These are phyloP conservation scores for Rhizopus arrhizus DNA, from an alignment of 371 early-diverging fungal genomes.

Conservation along the genomic window DNA sequence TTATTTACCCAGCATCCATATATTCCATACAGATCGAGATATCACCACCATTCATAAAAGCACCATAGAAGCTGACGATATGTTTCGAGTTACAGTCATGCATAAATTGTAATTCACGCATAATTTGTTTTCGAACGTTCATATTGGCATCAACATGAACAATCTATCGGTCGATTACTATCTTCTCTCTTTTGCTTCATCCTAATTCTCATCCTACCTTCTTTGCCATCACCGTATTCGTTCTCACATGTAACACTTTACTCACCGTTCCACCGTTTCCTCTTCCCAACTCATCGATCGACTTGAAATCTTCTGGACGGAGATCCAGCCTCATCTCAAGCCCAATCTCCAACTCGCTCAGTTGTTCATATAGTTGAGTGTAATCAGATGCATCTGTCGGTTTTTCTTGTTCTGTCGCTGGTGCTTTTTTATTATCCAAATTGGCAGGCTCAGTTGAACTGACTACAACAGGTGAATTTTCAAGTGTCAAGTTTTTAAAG, in stretches of 20 bases:
- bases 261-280: conserved; percentile 89
- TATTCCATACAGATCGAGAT: conserved; percentile 92
- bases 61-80: conserved; percentile 90
- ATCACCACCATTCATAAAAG: conserved; percentile 79
- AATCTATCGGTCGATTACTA: conserved; percentile 50
- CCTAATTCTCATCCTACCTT: conserved; percentile 58
- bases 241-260: conserved; percentile 76
- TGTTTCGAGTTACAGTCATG: conserved; percentile 83
- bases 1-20: conserved; percentile 77
- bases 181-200: not conserved
- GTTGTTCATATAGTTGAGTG: conserved; percentile 44
- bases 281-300: conserved; percentile 79
- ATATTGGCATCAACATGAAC: conserved; percentile 77
- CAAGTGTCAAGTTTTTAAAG: conserved; percentile 69
- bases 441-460: conserved; percentile 19
- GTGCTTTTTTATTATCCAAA: conserved; percentile 4
- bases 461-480: conserved; percentile 49
- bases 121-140: conserved; percentile 78
- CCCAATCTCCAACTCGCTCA: conserved; percentile 70
- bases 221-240: conserved; percentile 81
- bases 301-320: conserved; percentile 79
- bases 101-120: conserved; percentile 87
- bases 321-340: conserved; percentile 77
- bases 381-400: conserved; percentile 33
- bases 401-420: conserved; percentile 13